Percentiles rank a stretch among this genome's conserved stretches.
Conservation (phyloP, 2,329 filamentous ascomycete genomes). For the Microsporum ferrugineum region DNA sequence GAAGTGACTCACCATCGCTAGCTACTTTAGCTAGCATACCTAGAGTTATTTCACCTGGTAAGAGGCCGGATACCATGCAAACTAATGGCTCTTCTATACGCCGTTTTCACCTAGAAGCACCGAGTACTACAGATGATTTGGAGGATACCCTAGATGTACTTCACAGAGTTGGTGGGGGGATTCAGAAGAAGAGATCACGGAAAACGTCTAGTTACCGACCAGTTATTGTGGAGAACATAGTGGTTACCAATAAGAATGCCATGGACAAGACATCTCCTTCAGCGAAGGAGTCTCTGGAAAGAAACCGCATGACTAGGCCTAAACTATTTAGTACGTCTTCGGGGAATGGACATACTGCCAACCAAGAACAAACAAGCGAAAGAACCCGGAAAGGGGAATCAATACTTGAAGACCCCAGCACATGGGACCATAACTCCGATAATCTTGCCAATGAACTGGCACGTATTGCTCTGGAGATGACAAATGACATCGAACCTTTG, state of each 20-base stretch:
- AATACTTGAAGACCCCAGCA: slow-evolving; percentile 27
- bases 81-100: slow-evolving; percentile 19
- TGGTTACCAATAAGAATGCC: slow-evolving; percentile 18
- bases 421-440: slow-evolving; percentile 34
- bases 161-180: slow-evolving; percentile 22
- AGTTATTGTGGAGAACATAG: slow-evolving; percentile 30
- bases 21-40: background rate
- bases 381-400: slow-evolving; percentile 23
- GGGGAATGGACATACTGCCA: slow-evolving; percentile 32
- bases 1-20: background rate
- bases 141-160: slow-evolving; percentile 10
- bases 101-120: slow-evolving; percentile 31
- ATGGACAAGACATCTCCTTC: background rate
- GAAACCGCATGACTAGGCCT: background rate
- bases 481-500: slow-evolving; percentile 17
- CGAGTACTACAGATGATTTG: slow-evolving; percentile 9
- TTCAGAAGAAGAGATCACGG: slow-evolving; percentile 27
- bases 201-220: slow-evolving; percentile 21
- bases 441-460: slow-evolving; percentile 33
- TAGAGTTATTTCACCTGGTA: background rate
- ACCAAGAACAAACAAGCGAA: slow-evolving; percentile 22
- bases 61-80: background rate
- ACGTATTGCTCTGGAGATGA: slow-evolving; percentile 33
- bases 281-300: background rate
- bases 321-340: slow-evolving; percentile 8